Evolutionary conservation across 306 rosid genomes (phyloP).

Genomic region (Pterocarpus santalinus): DNA sequence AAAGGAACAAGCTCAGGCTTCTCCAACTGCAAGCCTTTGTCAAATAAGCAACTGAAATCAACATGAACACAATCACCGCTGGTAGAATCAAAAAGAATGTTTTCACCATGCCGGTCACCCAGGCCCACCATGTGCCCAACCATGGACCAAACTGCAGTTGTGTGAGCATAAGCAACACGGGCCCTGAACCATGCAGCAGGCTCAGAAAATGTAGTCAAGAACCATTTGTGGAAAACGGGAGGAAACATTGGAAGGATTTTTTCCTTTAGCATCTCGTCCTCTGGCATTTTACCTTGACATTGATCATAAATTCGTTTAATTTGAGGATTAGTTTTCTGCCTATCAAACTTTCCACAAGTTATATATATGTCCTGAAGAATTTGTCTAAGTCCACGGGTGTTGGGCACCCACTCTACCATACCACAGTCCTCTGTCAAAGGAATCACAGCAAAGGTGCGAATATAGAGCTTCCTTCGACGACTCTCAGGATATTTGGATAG

Average conservation of each 20-base stretch:
- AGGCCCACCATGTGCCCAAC: constrained; percentile 98
- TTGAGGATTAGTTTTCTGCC: constrained; percentile 86
- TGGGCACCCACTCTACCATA: constrained; percentile 98
- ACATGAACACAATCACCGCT: constrained; percentile 97
- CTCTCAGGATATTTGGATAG: constrained; percentile 96
- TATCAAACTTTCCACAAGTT: constrained; percentile 86
- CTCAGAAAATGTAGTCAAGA: constrained; percentile 92
- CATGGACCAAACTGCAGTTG: constrained; percentile 99
- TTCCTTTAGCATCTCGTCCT: constrained; percentile 82
- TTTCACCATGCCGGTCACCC: constrained; percentile 98
- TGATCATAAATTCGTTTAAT: constrained; percentile 91
- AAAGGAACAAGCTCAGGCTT: constrained; percentile 99
- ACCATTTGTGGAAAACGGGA: constrained; percentile 93
- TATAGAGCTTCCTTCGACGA: constrained; percentile 91
- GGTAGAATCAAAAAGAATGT: constrained; percentile 95
- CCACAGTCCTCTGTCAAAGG: constrained; percentile 99
- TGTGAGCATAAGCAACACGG: constrained; percentile 93
- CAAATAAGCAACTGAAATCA: constrained; percentile 98
- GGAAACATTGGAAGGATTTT: constrained; percentile 98
- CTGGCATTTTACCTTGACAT: constrained; percentile 85
- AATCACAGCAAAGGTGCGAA: constrained; percentile 94
- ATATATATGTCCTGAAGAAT: constrained; percentile 91
- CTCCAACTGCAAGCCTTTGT: constrained; percentile 95
- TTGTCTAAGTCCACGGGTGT: constrained; percentile 92
- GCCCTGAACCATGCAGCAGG: constrained; percentile 99